Percentiles rank a stretch among this genome's conserved stretches.
These are phyloP conservation scores for Vaccinium corymbosum DNA, from an alignment of 148 eudicot genomes.

Conservation along the genomic window DNA sequence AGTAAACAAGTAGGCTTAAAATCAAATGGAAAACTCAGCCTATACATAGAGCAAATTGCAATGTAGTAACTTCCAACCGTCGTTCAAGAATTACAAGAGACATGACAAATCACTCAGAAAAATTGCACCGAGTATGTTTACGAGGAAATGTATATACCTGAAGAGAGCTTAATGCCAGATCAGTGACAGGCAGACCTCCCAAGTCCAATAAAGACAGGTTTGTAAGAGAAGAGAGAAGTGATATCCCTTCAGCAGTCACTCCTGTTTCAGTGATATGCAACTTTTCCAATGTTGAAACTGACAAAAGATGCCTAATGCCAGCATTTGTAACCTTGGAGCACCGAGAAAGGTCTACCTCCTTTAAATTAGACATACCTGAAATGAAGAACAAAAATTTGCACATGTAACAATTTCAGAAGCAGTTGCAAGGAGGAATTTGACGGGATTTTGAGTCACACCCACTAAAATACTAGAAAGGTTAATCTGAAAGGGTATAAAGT, in stretches of 20 bases:
- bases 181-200: slow-evolving; percentile 84
- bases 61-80: neutral
- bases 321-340: slow-evolving; percentile 76
- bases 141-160: slow-evolving; percentile 37
- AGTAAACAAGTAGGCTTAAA: neutral
- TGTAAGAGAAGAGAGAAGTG: slow-evolving; percentile 50
- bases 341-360: slow-evolving; percentile 71
- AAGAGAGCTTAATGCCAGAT: slow-evolving; percentile 56
- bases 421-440: neutral
- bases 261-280: slow-evolving; percentile 70
- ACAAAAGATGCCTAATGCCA: slow-evolving; percentile 68
- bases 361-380: slow-evolving; percentile 68
- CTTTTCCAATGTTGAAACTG: slow-evolving; percentile 57
- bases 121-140: neutral
- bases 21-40: too few species aligned
- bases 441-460: neutral
- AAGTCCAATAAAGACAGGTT: slow-evolving; percentile 59
- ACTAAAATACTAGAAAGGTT: neutral
- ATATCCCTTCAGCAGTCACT: slow-evolving; percentile 60
- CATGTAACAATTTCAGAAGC: neutral
- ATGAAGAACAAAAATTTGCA: slow-evolving; percentile 12
- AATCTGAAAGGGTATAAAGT: neutral
- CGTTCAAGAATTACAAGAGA: neutral
- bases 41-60: neutral
- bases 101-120: neutral